Evolutionary conservation across 2,329 filamentous ascomycete genomes (phyloP).

Genomic region (Paracamarosporium sp.): DNA sequence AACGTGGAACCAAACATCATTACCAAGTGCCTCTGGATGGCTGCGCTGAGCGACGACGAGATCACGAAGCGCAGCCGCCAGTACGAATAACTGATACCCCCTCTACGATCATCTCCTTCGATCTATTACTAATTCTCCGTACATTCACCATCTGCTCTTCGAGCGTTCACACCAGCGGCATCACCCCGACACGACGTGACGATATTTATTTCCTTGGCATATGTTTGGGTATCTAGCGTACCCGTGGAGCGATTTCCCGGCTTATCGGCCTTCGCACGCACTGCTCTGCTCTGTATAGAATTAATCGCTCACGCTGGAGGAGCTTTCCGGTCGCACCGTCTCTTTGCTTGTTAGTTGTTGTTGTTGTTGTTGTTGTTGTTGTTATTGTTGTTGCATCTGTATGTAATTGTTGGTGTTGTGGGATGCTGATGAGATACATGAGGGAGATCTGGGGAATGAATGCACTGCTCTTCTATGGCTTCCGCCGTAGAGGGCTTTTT

Average conservation of each 20-base stretch:
- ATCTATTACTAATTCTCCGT: neutral
- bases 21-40: constrained; percentile 85
- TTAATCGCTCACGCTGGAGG: constrained; percentile 38
- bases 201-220: constrained; percentile 28
- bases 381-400: neutral
- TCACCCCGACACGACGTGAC: constrained; percentile 31
- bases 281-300: constrained; percentile 23
- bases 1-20: constrained; percentile 77
- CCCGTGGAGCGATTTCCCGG: constrained; percentile 19
- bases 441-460: neutral
- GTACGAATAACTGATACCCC: constrained; percentile 31
- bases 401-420: neutral
- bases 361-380: too few species aligned
- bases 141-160: neutral
- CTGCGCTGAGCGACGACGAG: constrained; percentile 76
- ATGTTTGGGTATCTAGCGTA: constrained; percentile 12
- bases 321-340: constrained; percentile 8
- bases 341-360: neutral
- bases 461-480: neutral
- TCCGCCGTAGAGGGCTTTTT: too few species aligned
- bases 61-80: constrained; percentile 56
- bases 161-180: constrained; percentile 2
- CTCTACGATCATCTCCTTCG: neutral
- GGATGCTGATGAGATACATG: neutral
- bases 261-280: constrained; percentile 18